These are phyloP conservation scores for Brassica incana DNA, from an alignment of 345 rosid genomes.

Conservation along the genomic window DNA sequence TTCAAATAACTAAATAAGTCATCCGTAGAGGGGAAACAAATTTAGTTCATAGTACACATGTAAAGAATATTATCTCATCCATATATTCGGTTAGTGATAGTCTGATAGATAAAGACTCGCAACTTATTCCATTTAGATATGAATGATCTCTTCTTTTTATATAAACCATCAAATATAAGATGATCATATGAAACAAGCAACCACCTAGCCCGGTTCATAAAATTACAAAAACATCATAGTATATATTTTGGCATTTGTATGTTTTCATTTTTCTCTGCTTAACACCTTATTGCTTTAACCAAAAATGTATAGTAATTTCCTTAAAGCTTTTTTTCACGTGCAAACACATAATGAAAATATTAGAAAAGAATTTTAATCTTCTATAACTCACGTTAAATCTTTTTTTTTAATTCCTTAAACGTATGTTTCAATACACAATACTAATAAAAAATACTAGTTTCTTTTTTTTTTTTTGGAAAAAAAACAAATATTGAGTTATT, in stretches of 20 bases:
- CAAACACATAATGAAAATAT: background rate
- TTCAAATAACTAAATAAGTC: conserved; percentile 28
- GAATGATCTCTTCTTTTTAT: conserved; percentile 17
- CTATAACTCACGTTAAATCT: background rate
- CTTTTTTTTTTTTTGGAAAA: background rate
- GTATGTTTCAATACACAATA: background rate
- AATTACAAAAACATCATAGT: too few species aligned
- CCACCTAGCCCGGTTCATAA: background rate
- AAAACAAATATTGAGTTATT: background rate
- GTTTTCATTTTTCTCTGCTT: background rate
- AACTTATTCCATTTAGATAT: conserved; percentile 31
- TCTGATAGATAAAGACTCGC: conserved; percentile 19
- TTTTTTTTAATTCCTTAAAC: background rate
- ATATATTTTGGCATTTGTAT: background rate
- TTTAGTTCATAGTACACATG: background rate
- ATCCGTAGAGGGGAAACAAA: background rate
- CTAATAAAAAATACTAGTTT: background rate
- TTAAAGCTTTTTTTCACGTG: background rate
- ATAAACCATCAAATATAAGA: conserved; percentile 29
- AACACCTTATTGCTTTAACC: background rate
- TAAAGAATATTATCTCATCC: conserved; percentile 29
- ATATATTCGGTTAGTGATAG: conserved; percentile 24
- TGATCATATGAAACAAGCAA: conserved; percentile 27
- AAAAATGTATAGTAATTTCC: background rate
- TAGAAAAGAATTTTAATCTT: background rate